These are phyloP conservation scores for Lizonia empirigonia DNA, from an alignment of 2,329 filamentous ascomycete genomes.

Conservation along the genomic window DNA sequence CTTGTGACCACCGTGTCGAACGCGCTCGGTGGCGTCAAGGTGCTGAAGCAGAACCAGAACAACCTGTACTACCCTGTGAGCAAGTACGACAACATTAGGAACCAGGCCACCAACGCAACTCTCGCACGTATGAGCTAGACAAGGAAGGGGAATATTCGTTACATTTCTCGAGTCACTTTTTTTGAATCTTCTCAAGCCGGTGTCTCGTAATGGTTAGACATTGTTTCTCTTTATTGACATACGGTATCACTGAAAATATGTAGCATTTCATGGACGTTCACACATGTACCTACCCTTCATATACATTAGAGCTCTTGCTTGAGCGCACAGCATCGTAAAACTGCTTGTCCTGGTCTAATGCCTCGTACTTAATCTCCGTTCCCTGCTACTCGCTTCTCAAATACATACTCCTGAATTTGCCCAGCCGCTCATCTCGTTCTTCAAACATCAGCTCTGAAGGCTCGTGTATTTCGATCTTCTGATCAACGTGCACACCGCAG, in stretches of 20 bases:
- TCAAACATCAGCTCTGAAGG: conserved; percentile 28
- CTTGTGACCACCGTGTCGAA: conserved; percentile 25
- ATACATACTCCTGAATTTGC: conserved; percentile 32
- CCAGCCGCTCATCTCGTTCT: conserved; percentile 18
- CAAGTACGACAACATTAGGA: conserved; percentile 32
- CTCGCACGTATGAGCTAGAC: neutral
- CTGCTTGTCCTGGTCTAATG: conserved; percentile 19
- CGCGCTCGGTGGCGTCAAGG: conserved; percentile 20
- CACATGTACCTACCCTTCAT: too few species aligned
- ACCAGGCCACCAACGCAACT: neutral
- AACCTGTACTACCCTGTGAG: conserved; percentile 31
- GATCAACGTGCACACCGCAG: conserved; percentile 26
- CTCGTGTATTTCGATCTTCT: conserved; percentile 40
- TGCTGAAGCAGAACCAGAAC: conserved; percentile 17
- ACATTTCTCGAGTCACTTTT: too few species aligned
- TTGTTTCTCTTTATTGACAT: too few species aligned
- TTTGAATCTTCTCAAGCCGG: too few species aligned
- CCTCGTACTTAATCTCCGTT: conserved; percentile 31
- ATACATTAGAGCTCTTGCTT: neutral
- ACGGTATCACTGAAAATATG: too few species aligned
- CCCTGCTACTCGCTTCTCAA: conserved; percentile 23
- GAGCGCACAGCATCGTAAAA: conserved; percentile 13
- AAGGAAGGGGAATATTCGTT: too few species aligned
- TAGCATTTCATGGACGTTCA: too few species aligned
- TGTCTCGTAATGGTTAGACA: too few species aligned